Evolutionary conservation across 75 land plant genomes (phyloP).

Genomic region (Cunninghamia lanceolata): DNA sequence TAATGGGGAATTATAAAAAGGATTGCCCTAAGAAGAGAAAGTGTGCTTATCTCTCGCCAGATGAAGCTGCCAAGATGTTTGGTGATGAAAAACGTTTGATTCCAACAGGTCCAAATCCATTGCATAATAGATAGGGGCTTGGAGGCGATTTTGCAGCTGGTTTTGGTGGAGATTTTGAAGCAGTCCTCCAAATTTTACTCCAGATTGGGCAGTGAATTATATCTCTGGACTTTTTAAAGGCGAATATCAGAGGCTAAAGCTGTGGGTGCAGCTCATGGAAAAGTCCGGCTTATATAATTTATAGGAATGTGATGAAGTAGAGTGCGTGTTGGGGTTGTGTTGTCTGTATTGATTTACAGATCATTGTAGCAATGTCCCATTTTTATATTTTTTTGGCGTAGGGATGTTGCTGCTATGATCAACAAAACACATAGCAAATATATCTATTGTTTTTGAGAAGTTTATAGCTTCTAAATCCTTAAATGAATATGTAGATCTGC

Average conservation of each 20-base stretch:
- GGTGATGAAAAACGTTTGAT: not conserved
- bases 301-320: not conserved
- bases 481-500: not conserved
- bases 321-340: not conserved
- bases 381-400: not conserved
- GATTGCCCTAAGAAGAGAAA: not conserved
- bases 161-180: conserved; percentile 10
- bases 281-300: conserved; percentile 9
- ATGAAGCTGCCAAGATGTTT: not conserved
- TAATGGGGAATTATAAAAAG: not conserved
- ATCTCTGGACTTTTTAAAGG: conserved; percentile 1
- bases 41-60: not conserved
- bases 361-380: conserved; percentile 8
- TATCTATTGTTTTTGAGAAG: not conserved
- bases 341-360: not conserved
- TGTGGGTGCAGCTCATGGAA: not conserved
- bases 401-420: not conserved
- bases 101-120: conserved; percentile 11
- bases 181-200: not conserved
- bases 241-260: not conserved
- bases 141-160: not conserved
- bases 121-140: conserved; percentile 5
- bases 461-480: not conserved
- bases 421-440: conserved; percentile 3
- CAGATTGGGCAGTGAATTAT: not conserved